Evolutionary conservation across 306 rosid species (phyloP).

Genomic region (Medicago ruthenica): DNA sequence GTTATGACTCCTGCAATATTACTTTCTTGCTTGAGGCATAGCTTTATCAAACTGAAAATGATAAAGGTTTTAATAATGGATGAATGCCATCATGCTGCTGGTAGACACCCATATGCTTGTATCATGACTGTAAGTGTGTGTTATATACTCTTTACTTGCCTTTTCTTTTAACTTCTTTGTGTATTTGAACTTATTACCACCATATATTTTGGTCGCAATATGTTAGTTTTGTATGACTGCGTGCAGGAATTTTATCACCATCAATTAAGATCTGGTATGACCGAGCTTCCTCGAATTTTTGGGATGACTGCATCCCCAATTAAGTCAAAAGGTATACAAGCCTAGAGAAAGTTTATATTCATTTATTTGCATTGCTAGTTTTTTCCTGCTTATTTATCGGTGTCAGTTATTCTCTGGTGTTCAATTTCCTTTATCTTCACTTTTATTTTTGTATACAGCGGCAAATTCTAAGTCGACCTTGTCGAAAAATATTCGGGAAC

Average conservation of each 20-base stretch:
- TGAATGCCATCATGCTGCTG: constrained; percentile 90
- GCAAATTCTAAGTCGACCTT: constrained; percentile 50
- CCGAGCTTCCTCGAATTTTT: constrained; percentile 72
- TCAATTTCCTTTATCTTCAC: constrained; percentile 26
- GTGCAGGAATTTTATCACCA: constrained; percentile 85
- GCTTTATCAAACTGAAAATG: constrained; percentile 71
- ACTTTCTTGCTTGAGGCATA: constrained; percentile 66
- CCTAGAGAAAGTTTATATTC: constrained; percentile 8
- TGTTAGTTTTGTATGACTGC: constrained; percentile 34
- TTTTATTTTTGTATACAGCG: constrained; percentile 48
- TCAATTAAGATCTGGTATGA: constrained; percentile 46
- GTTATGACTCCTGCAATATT: constrained; percentile 89
- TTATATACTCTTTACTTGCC: constrained; percentile 19
- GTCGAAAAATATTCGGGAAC: constrained; percentile 59
- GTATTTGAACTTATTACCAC: constrained; percentile 22
- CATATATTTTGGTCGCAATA: constrained; percentile 16
- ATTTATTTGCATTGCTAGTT: constrained; percentile 8
- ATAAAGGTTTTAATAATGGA: constrained; percentile 82
- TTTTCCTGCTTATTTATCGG: neutral
- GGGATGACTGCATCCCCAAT: constrained; percentile 97
- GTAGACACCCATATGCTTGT: constrained; percentile 69
- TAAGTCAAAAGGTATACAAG: constrained; percentile 75
- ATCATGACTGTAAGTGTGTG: constrained; percentile 70
- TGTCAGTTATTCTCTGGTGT: constrained; percentile 3
- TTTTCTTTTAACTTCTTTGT: constrained; percentile 4